Evolutionary conservation across 352 stramenopile genomes (phyloP).

Genomic region (Albugo laibachii): DNA sequence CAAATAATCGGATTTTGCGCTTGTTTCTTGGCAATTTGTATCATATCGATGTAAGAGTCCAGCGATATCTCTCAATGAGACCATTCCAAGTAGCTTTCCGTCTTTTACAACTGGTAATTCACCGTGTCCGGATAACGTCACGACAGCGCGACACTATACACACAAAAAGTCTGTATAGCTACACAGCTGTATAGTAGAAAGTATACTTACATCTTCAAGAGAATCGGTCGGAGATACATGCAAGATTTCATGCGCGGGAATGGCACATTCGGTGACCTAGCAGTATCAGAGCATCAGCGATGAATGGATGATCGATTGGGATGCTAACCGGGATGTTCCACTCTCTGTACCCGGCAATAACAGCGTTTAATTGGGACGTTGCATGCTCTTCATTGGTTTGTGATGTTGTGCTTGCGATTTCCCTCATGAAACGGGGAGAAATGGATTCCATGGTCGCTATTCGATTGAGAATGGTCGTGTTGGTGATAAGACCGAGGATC

Average conservation of each 20-base stretch:
- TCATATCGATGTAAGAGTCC: slow-evolving; percentile 48
- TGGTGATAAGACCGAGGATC: slow-evolving; percentile 62
- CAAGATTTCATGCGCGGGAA: slow-evolving; percentile 49
- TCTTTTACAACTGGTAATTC: slow-evolving; percentile 49
- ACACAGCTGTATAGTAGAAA: neutral
- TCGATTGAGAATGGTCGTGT: slow-evolving; percentile 33
- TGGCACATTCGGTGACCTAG: slow-evolving; percentile 37
- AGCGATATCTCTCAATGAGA: slow-evolving; percentile 63
- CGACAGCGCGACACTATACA: slow-evolving; percentile 49
- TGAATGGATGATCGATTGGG: neutral
- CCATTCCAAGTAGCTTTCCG: slow-evolving; percentile 44
- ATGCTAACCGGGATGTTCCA: neutral
- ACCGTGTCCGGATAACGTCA: slow-evolving; percentile 43
- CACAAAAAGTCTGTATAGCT: neutral
- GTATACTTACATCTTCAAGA: slow-evolving; percentile 32
- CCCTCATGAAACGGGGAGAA: too few species aligned
- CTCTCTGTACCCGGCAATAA: neutral
- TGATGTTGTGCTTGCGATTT: too few species aligned
- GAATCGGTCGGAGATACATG: slow-evolving; percentile 56
- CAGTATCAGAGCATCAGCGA: neutral
- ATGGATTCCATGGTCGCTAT: slow-evolving; percentile 36
- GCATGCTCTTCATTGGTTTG: neutral
- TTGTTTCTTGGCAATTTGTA: slow-evolving; percentile 24
- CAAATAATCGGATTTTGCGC: slow-evolving; percentile 82
- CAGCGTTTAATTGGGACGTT: neutral